Evolutionary conservation across 2,329 filamentous ascomycete species (phyloP), one percentile per base, ranked within the genome.

Genomic region (Dichotomopilus funicola): DNA sequence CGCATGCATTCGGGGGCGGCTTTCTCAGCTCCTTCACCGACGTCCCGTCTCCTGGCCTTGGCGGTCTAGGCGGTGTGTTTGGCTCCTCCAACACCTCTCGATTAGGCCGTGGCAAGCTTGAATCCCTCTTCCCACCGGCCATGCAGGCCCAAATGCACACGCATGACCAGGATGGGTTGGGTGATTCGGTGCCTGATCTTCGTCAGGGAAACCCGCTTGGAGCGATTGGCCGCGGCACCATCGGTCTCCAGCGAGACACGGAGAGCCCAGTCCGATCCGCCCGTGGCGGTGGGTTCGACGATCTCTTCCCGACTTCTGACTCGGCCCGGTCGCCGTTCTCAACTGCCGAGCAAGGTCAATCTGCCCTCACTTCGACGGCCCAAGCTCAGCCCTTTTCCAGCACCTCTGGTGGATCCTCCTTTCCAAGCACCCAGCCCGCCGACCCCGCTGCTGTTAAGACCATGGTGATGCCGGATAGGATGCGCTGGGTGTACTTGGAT

Each of bases 381-480:
- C 62, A 69, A 34, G 57, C 62, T 2, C 69, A 68, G 47, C 54
- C 63, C 0, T 73, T 70, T 46, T 52, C 62, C 31, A 59, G 66
- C 7, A 59, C 66, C 10, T 62, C 64, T 9, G 64, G 65, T 33
- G 63, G 65, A 6, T 64, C 62, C 5, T 57, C 69, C 2, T 74
- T 70, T 56, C 66, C 71, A 0, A 64, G 71, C 10, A 68, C 65
- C 6, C 71, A 69, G 33, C 64, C 71, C 0, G 67, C 65, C 4
- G 77, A 80, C 27, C 77, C 82, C 11, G 78, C 82, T n/a, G 76
- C 84, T 5, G 81, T 81, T 49, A 86, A 90, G 12, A 91, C 88
- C 45, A 97, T 99, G 91, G 92, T 99, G 5, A 97, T 99, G 94
- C 94, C 94, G 2, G 94, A 99, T 70, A 82, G 95, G 11, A 99